Evolutionary conservation across 805 yeast genomes (phyloP), one percentile per base, ranked within the genome.

Genomic region (Yarrowia deformans): DNA sequence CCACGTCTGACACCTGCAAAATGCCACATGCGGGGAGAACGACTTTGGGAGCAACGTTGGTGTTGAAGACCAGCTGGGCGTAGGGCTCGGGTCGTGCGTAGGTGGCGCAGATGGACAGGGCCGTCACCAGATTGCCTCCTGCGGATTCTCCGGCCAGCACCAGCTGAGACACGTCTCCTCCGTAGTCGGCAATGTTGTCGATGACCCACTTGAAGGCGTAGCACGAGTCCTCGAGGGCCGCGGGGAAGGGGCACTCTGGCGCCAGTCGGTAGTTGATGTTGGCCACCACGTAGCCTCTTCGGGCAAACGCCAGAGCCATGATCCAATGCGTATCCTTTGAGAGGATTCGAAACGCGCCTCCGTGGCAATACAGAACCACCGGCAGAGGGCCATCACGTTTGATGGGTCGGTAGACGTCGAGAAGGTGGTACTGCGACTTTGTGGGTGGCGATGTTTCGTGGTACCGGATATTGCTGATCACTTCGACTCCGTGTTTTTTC

Each of bases 281-380:
- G 10, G 66, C 66, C 8, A 60, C 66, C n/a, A 60, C 32, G 52
- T 60, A 60, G 34, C 66, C 66, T 60, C 42, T 43, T 45, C 66
- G 10, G 18, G 66, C 66, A 43, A 60, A 60, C 8, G 34, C 52
- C 42, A 60, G 19, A 6, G 66, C 66, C 52, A 60, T 43, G 50
- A 45, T 45, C 66, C 66, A 60, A 14, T 60, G 66, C 1, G 66
- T 60, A 4, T 60, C 66, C 34, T 60, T 60, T 2, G 66, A 60
- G 8, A 60, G 52, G n/a, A 60, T 60, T 32, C 66, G 18, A 12
- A 60, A 60, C 4, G 52, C 66, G 5, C 66, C 66, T 34, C 66
- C 66, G 8, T 60, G 66, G 43, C 45, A 8, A 16, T 60, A 60
- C 13, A 60, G 52, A 18, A 60, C 66, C 32, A 60, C 66, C 2